These are phyloP conservation scores for Plasmodium fragile DNA, from an alignment of 169 alveolate species.

Conservation along the genomic window DNA sequence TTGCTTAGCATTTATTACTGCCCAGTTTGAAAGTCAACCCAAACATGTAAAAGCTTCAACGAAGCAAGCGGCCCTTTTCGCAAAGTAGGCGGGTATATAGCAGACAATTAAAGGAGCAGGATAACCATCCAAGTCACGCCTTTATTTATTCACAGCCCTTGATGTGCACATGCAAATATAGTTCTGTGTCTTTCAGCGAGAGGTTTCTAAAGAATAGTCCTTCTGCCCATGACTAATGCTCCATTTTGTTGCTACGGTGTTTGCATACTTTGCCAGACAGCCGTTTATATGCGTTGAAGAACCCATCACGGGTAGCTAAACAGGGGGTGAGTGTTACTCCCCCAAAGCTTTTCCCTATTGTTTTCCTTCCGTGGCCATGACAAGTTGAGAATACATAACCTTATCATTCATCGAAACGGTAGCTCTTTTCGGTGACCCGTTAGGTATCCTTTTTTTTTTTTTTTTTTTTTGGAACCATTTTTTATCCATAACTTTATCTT, in stretches of 20 bases:
- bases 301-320: not conserved
- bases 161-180: not conserved
- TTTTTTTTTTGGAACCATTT: not conserved
- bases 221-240: not conserved
- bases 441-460: not conserved
- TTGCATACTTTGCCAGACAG: not conserved
- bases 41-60: not conserved
- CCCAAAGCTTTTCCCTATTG: not conserved
- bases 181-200: not conserved
- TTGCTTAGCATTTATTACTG: not conserved
- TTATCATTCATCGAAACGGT: not conserved
- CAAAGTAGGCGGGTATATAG: not conserved
- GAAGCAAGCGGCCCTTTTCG: not conserved
- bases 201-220: not conserved
- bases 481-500: not conserved
- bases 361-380: not conserved
- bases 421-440: not conserved
- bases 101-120: not conserved
- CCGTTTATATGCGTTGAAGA: not conserved
- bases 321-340: not conserved
- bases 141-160: not conserved
- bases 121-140: not conserved
- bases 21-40: not conserved
- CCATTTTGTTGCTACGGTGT: not conserved
- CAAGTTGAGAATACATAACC: not conserved